A percentile compares a stretch with the other conserved stretches of the same genome.
These are phyloP conservation scores for Backusella westeae DNA, from an alignment of 192 early-diverging fungal species.

Conservation along the genomic window DNA sequence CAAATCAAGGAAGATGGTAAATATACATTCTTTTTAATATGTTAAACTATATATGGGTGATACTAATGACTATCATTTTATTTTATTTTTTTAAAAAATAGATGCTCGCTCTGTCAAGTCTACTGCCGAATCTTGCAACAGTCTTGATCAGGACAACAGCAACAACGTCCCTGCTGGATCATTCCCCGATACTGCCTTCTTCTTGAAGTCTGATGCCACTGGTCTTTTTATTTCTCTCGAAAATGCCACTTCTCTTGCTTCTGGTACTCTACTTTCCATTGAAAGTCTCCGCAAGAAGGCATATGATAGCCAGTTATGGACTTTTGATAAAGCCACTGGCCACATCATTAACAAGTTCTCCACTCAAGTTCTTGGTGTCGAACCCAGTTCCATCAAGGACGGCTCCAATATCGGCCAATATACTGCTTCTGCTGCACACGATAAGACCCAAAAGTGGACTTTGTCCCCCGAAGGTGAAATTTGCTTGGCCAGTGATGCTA, in stretches of 20 bases:
- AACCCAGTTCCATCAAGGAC: conserved; percentile 12
- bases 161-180: conserved; percentile 14
- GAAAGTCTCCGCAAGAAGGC: conserved; percentile 16
- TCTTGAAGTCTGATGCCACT: conserved; percentile 22
- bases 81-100: not conserved
- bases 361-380: conserved; percentile 17
- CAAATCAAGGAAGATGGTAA: conserved; percentile 25
- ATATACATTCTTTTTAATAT: not conserved
- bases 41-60: no score
- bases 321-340: conserved; percentile 10
- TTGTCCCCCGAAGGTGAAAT: conserved; percentile 13
- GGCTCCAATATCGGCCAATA: conserved; percentile 21
- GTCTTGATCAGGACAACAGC: conserved; percentile 8
- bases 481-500: not conserved
- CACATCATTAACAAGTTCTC: conserved; percentile 23
- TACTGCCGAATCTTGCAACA: not conserved
- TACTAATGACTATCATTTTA: not conserved
- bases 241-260: not conserved
- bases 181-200: conserved; percentile 22
- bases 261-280: conserved; percentile 11
- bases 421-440: not conserved
- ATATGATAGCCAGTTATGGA: conserved; percentile 33
- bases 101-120: conserved; percentile 20
- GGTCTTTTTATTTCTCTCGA: conserved; percentile 23
- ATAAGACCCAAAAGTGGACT: conserved; percentile 18